phyloP scores from a whole-genome alignment of 768 basidiomycete species.

The Tylopilus rubrobrunneus region DNA sequence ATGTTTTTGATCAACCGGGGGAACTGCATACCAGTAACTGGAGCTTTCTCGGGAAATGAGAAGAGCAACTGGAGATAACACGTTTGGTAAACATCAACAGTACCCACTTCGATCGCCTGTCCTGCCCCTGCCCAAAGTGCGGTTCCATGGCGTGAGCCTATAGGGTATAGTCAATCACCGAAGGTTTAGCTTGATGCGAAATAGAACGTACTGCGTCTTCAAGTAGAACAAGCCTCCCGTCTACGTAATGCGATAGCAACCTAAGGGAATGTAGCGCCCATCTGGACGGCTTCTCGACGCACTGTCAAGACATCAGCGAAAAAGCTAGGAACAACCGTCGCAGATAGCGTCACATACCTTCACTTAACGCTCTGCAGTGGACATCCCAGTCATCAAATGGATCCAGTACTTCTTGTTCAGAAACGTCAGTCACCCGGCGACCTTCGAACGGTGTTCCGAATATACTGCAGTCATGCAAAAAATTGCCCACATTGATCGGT shows the following conservation, averaged over 20 bases:
- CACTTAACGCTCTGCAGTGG: background rate
- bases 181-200: background rate
- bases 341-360: background rate
- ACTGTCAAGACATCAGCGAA: background rate
- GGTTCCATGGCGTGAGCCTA: background rate
- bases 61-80: conserved; percentile 70
- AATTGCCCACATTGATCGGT: background rate
- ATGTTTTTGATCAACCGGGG: conserved; percentile 56
- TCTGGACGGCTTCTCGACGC: background rate
- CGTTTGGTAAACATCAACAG: no score
- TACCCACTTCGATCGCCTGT: background rate
- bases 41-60: conserved; percentile 73
- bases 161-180: background rate
- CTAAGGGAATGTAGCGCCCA: background rate
- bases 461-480: background rate
- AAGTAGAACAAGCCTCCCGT: background rate
- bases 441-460: background rate
- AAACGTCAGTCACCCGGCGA: background rate
- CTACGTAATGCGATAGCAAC: background rate
- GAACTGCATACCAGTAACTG: conserved; percentile 83
- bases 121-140: background rate
- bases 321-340: background rate
- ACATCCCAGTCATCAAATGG: background rate
- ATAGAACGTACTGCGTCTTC: background rate
- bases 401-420: background rate